Evolutionary conservation across 2,329 filamentous ascomycete species (phyloP), one percentile per base, ranked within the genome.

Genomic region (Plenodomus lindquistii): DNA sequence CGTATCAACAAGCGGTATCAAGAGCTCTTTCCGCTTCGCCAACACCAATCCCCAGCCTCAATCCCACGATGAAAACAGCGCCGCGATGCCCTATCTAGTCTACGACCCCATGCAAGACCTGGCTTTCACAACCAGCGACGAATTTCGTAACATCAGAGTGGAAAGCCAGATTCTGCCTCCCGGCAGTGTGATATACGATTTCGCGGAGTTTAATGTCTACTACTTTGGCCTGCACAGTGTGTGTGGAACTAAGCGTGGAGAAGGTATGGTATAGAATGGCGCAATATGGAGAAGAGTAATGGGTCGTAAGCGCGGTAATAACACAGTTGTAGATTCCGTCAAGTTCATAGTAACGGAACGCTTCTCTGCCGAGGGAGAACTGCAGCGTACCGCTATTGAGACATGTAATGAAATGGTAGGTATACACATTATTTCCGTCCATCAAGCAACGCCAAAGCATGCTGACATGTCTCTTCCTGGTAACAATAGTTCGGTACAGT

Each of bases 41-140:
- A 57, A 71, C 41, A 56, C n/a, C n/a, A n/a, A n/a, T n/a, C n/a
- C n/a, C n/a, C n/a, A n/a, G n/a, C n/a, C n/a, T n/a, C n/a, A n/a
- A 2, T 54, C 56, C 5, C 45, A 59, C 2, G 20, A 20, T 3
- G 54, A 42, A 2, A 46, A 55, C 11, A 3, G 44, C 2, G 40
- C 42, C 2, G 57, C 50, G 4, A 71, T 61, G 48, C 72, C 72
- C 0, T 73, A 66, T 40, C 60, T 75, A 3, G 70, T 69, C 5
- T 65, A 70, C 38, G 73, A 75, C 37, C 67, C 71, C 9, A 65
- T 74, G 66, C 46, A 50, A 2, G 70, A 75, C 27, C 24, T 75
- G 19, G 65, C 55, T 0, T 75, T 74, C 40, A 66, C 64, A 13
- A 54, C 65, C 13, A 56, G 66, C 17, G 54, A 65, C 2, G 70